Evolutionary conservation across 2,329 filamentous ascomycete genomes (phyloP).

Genomic region (Talaromyces sp.): DNA sequence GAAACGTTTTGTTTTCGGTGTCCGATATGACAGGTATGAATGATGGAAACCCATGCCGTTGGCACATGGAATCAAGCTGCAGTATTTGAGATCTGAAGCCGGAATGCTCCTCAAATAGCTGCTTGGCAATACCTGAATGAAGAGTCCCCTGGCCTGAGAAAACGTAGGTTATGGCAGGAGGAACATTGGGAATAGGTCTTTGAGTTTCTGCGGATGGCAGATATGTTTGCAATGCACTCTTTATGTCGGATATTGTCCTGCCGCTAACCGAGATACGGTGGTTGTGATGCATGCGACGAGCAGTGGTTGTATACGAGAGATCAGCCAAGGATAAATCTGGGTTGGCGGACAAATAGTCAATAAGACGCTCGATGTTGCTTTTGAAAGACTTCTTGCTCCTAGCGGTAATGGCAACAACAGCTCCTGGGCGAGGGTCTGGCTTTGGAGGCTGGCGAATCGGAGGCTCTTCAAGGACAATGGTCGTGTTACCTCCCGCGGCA

Average conservation of each 20-base stretch:
- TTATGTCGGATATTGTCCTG: conserved; percentile 31
- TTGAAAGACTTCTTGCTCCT: conserved; percentile 45
- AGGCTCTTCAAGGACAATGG: conserved; percentile 53
- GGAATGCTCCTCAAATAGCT: conserved; percentile 20
- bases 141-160: conserved; percentile 27
- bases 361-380: conserved; percentile 25
- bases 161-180: conserved; percentile 23
- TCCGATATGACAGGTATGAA: conserved; percentile 20
- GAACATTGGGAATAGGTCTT: neutral
- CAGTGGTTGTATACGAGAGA: conserved; percentile 58
- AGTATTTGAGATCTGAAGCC: conserved; percentile 27
- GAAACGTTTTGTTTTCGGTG: conserved; percentile 6
- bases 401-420: conserved; percentile 52
- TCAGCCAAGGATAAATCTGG: conserved; percentile 44
- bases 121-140: conserved; percentile 18
- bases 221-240: conserved; percentile 1
- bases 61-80: conserved; percentile 22
- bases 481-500: conserved; percentile 58
- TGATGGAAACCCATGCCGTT: conserved; percentile 23
- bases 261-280: conserved; percentile 7
- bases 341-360: conserved; percentile 16
- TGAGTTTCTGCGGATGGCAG: neutral
- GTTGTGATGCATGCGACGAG: conserved; percentile 53
- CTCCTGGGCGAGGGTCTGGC: conserved; percentile 45
- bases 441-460: conserved; percentile 43